Conservation (phyloP, 192 early-diverging fungal genomes). For the Funneliformis mosseae region DNA sequence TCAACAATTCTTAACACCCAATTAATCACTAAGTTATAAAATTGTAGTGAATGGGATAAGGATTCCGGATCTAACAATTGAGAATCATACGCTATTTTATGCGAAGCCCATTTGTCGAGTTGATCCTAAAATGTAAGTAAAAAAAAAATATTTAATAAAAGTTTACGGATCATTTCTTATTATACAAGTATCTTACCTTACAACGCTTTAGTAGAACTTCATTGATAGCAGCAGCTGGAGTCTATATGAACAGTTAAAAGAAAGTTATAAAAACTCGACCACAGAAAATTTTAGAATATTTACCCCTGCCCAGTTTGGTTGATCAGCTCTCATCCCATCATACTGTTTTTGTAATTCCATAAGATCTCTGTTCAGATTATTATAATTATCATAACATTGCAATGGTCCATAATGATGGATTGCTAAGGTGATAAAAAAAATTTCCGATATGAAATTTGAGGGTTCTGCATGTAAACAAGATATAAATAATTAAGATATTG, state of each 20-base stretch:
- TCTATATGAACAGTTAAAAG: not conserved
- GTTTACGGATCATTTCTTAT: not conserved
- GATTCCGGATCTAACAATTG: conserved; percentile 75
- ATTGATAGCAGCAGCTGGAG: not conserved
- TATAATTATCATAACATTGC: conserved; percentile 68
- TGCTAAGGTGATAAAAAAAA: conserved; percentile 80
- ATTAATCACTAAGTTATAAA: conserved; percentile 89
- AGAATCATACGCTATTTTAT: conserved; percentile 73
- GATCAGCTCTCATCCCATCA: conserved; percentile 60
- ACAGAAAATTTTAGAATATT: not conserved
- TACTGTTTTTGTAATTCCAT: conserved; percentile 72
- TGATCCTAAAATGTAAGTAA: conserved; percentile 48
- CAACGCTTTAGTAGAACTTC: not conserved
- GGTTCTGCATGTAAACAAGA: conserved; percentile 30
- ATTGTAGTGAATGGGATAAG: conserved; percentile 67
- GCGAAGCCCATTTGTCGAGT: conserved; percentile 67
- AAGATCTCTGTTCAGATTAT: conserved; percentile 65
- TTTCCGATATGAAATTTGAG: conserved; percentile 87
- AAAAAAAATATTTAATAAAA: not conserved
- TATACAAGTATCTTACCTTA: not conserved
- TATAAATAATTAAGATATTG: not conserved
- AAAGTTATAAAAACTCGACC: not conserved
- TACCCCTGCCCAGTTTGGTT: conserved; percentile 42
- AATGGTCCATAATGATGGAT: conserved; percentile 83
- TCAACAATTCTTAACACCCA: conserved; percentile 83